Conservation (phyloP, 2,329 filamentous ascomycete genomes). For the Clonostachys rhizophaga region DNA sequence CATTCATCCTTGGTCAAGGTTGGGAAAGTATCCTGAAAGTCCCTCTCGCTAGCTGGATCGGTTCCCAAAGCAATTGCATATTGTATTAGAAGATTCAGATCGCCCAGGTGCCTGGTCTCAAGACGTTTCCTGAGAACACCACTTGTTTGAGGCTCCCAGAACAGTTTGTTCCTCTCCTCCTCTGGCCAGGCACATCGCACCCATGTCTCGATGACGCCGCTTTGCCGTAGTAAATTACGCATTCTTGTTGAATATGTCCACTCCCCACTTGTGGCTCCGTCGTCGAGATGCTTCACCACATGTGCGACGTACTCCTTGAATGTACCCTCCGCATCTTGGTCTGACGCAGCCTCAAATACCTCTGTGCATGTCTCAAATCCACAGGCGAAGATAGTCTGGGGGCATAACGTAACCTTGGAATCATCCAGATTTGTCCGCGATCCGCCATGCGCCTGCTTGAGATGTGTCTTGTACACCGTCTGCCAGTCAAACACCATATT, state of each 20-base stretch:
- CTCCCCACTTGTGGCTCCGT: slow-evolving; percentile 27
- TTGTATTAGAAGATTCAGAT: slow-evolving; percentile 29
- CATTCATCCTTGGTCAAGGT: slow-evolving; percentile 28
- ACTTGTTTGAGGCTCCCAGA: slow-evolving; percentile 36
- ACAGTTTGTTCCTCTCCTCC: slow-evolving; percentile 22
- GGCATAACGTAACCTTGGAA: slow-evolving; percentile 35
- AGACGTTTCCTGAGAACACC: slow-evolving; percentile 35
- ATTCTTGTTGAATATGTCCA: slow-evolving; percentile 40
- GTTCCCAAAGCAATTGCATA: slow-evolving; percentile 31
- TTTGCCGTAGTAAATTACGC: slow-evolving; percentile 37
- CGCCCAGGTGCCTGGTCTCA: slow-evolving; percentile 36
- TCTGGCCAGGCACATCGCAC: slow-evolving; percentile 25
- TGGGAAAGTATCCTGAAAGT: slow-evolving; percentile 24
- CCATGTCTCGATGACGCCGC: slow-evolving; percentile 28
- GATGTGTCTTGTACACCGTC: slow-evolving; percentile 39
- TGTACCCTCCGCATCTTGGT: slow-evolving; percentile 27
- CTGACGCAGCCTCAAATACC: slow-evolving; percentile 35
- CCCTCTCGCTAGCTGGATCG: slow-evolving; percentile 15
- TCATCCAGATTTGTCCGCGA: slow-evolving; percentile 29
- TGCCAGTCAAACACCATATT: slow-evolving; percentile 41
- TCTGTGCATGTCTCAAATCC: slow-evolving; percentile 37
- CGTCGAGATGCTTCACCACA: slow-evolving; percentile 41
- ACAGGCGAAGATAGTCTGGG: slow-evolving; percentile 42
- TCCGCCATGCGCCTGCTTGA: slow-evolving; percentile 37
- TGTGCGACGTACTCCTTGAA: slow-evolving; percentile 41